A percentile compares a stretch with the other conserved stretches of the same genome.
These are phyloP conservation scores for Mycena leptocephala DNA, from an alignment of 768 basidiomycete species.

Conservation along the genomic window DNA sequence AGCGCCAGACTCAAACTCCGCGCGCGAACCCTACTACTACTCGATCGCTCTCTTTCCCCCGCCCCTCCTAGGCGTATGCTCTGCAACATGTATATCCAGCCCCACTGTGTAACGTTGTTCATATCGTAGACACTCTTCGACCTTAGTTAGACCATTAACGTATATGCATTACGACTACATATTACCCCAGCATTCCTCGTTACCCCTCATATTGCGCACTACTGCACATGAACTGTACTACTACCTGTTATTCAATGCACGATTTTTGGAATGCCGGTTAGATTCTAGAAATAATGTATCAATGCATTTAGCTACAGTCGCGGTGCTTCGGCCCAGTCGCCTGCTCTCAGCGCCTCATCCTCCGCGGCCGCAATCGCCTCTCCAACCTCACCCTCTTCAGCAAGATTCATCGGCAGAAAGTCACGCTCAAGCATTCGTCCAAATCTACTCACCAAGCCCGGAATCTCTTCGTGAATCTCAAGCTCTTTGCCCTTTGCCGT, in stretches of 20 bases:
- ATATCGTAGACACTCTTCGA: constrained; percentile 17
- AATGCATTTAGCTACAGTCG: background rate
- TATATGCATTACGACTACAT: constrained; percentile 12
- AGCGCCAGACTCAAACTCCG: constrained; percentile 67
- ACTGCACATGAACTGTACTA: constrained; percentile 27
- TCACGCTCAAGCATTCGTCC: constrained; percentile 65
- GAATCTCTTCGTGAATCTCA: constrained; percentile 67
- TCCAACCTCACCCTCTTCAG: constrained; percentile 63
- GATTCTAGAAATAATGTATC: background rate
- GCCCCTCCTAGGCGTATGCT: constrained; percentile 20
- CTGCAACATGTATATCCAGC: background rate
- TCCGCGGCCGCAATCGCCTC: constrained; percentile 65
- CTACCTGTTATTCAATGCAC: background rate
- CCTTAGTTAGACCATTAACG: background rate
- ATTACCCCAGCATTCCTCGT: constrained; percentile 7
- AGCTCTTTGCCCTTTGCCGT: constrained; percentile 57
- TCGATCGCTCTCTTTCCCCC: constrained; percentile 45
- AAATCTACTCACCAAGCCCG: constrained; percentile 65
- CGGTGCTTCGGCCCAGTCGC: constrained; percentile 53
- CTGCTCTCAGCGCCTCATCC: constrained; percentile 58
- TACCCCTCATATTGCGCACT: constrained; percentile 12
- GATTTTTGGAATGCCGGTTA: background rate
- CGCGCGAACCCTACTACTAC: constrained; percentile 44
- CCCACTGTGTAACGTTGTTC: constrained; percentile 12
- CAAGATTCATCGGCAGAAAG: constrained; percentile 60